Evolutionary conservation across 495 filamentous ascomycete genomes (phyloP), one percentile per base, ranked within the genome.

Genomic region (Rusavskia elegans): DNA sequence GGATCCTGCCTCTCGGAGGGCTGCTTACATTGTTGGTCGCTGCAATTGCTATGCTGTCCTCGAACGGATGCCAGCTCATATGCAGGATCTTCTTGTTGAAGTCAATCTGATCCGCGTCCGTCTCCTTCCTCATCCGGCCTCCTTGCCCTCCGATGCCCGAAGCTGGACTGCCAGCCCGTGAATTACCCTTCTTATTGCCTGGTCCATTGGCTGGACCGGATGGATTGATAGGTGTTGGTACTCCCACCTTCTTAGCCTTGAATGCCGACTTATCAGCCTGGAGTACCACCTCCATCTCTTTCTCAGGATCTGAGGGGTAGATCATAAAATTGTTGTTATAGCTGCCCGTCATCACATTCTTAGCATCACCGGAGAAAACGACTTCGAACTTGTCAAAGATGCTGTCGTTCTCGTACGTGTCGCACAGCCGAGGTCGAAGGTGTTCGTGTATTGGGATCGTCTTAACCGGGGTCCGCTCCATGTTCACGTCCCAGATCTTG

Each of bases 301-400:
- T 89, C 55, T 87, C 83, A 6, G 88, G 86, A 59, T 96, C 89
- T 32, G 89, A 92, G 1, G 92, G 92, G 68, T 98, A 98, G 60
- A 98, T 98, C 92, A 98, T 98, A 75, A 98, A 98, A 71, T 98
- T 98, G 71, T 98, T 98, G 78, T 98, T 98, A 74, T 98, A 98
- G 64, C 87, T 94, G 58, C 92, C 92, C 6, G 92, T 98, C 92
- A 98, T 98, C 53, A 97, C 92, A 61, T 98, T 96, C 73, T 93
- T 90, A 9, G 88, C 88, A 66, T 97, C 92, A 16, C 92, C 92
- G 3, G 90, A 96, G 69, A 98, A 97, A 38, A 97, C 93, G 52
- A 98, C 92, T 70, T 98, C 92, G 57, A 98, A 98, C 67, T 98
- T 98, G 75, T 98, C 92, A 61, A 98, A 98, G 63, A 98, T 98